phyloP scores from a whole-genome alignment of 1,284 basidiomycete genomes.

The Trametes polyzona region DNA sequence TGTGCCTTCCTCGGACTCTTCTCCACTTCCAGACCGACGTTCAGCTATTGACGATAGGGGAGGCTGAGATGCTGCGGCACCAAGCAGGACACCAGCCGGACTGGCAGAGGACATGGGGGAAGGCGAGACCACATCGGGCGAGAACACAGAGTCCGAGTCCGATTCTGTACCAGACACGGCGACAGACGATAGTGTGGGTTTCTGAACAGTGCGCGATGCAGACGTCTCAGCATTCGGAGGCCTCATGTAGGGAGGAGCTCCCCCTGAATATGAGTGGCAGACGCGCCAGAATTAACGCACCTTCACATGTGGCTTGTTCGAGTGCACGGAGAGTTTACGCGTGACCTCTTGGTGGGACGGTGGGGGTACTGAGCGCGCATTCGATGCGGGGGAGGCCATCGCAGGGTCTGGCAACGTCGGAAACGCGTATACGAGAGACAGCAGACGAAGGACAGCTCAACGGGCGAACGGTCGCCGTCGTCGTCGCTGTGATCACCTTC shows the following conservation, averaged over 20 bases:
- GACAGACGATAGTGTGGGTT: constrained; percentile 38
- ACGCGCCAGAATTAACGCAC: constrained; percentile 27
- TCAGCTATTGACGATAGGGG: constrained; percentile 78
- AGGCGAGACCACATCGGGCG: constrained; percentile 53
- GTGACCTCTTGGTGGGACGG: constrained; percentile 87
- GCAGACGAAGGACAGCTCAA: constrained; percentile 14
- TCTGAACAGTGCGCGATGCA: constrained; percentile 18
- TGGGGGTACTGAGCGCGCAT: constrained; percentile 62
- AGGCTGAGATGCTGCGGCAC: constrained; percentile 40
- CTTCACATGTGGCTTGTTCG: constrained; percentile 46
- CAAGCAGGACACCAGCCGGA: constrained; percentile 21
- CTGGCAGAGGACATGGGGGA: constrained; percentile 31
- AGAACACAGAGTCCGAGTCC: constrained; percentile 78
- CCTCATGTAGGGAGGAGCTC: not conserved
- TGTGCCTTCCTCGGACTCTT: constrained; percentile 75
- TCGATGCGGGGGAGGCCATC: constrained; percentile 37
- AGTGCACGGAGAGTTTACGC: constrained; percentile 83
- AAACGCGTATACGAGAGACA: constrained; percentile 28
- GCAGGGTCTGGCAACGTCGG: constrained; percentile 45
- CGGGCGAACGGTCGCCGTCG: constrained; percentile 12
- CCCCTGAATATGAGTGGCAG: constrained; percentile 5
- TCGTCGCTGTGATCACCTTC: constrained; percentile 23
- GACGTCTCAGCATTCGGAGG: constrained; percentile 12
- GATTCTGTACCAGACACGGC: constrained; percentile 81
- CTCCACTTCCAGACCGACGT: constrained; percentile 67